Percentiles rank a stretch among this genome's conserved stretches.
Evolutionary conservation across 2,329 filamentous ascomycete species (phyloP).

Genomic region (Aspergillus flavus): DNA sequence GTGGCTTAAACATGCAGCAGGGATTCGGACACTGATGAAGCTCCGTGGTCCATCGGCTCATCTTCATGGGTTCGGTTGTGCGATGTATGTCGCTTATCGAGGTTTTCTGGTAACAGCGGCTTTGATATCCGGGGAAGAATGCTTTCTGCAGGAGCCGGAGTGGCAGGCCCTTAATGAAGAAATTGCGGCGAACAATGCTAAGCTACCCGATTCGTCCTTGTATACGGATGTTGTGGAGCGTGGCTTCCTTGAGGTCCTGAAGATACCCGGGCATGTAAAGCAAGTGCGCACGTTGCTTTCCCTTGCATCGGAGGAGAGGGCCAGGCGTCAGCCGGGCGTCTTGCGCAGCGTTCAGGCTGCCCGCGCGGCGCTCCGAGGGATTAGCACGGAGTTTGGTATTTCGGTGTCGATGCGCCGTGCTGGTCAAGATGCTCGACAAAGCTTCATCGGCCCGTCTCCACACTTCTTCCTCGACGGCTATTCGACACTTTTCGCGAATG

Average conservation of each 20-base stretch:
- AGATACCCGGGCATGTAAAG: conserved; percentile 32
- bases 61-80: conserved; percentile 37
- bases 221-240: conserved; percentile 35
- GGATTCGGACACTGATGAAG: conserved; percentile 37
- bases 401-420: conserved; percentile 25
- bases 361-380: conserved; percentile 26
- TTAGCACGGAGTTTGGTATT: conserved; percentile 30
- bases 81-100: conserved; percentile 39
- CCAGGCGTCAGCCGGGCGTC: conserved; percentile 15
- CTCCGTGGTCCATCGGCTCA: conserved; percentile 36
- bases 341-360: conserved; percentile 23
- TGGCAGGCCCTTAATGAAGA: conserved; percentile 36
- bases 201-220: conserved; percentile 30
- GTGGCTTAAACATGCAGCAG: conserved; percentile 42
- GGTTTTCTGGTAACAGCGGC: conserved; percentile 39
- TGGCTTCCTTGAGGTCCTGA: conserved; percentile 30
- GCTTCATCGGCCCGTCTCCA: conserved; percentile 27
- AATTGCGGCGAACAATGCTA: conserved; percentile 31
- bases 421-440: conserved; percentile 12
- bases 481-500: conserved; percentile 21
- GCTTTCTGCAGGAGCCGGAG: conserved; percentile 38
- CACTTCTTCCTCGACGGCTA: conserved; percentile 27
- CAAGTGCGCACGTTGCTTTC: conserved; percentile 20
- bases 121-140: conserved; percentile 34
- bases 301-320: conserved; percentile 8